Percentiles rank a stretch among this genome's conserved stretches.
Conservation (phyloP, 2,329 filamentous ascomycete species). For the Monosporascus ibericus region DNA sequence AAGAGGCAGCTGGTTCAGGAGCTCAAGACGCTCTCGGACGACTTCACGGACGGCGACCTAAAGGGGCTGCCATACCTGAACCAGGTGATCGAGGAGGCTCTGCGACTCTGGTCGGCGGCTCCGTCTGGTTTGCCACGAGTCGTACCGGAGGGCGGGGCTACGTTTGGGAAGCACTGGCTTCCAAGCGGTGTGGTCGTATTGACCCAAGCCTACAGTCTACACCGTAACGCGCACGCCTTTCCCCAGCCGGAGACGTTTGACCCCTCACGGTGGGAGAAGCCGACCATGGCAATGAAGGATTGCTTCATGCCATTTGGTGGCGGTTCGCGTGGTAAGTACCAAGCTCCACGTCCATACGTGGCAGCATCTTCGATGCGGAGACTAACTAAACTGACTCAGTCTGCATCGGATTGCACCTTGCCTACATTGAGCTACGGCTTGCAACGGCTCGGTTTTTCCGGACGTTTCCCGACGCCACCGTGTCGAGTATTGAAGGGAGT, state of each 20-base stretch:
- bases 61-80: slow-evolving; percentile 28
- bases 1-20: slow-evolving; percentile 16
- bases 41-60: slow-evolving; percentile 24
- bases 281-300: slow-evolving; percentile 20
- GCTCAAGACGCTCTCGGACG: slow-evolving; percentile 12
- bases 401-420: slow-evolving; percentile 50
- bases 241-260: slow-evolving; percentile 26
- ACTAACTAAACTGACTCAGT: slow-evolving; percentile 13
- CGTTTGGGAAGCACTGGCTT: slow-evolving; percentile 26
- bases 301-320: slow-evolving; percentile 22
- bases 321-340: slow-evolving; percentile 16
- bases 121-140: slow-evolving; percentile 27
- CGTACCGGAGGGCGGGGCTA: slow-evolving; percentile 25
- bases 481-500: slow-evolving; percentile 19
- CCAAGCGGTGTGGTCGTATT: slow-evolving; percentile 28
- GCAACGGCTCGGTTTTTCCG: slow-evolving; percentile 43
- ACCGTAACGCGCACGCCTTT: slow-evolving; percentile 30
- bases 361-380: slow-evolving; percentile 27
- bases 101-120: slow-evolving; percentile 27
- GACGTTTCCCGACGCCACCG: slow-evolving; percentile 20
- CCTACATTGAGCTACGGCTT: slow-evolving; percentile 45
- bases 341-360: not conserved
- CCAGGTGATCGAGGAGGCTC: slow-evolving; percentile 20
- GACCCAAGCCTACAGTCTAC: slow-evolving; percentile 34
- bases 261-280: slow-evolving; percentile 17